These are phyloP conservation scores for Cyberlindnera mrakii DNA, from an alignment of 805 yeast species.

Conservation along the genomic window DNA sequence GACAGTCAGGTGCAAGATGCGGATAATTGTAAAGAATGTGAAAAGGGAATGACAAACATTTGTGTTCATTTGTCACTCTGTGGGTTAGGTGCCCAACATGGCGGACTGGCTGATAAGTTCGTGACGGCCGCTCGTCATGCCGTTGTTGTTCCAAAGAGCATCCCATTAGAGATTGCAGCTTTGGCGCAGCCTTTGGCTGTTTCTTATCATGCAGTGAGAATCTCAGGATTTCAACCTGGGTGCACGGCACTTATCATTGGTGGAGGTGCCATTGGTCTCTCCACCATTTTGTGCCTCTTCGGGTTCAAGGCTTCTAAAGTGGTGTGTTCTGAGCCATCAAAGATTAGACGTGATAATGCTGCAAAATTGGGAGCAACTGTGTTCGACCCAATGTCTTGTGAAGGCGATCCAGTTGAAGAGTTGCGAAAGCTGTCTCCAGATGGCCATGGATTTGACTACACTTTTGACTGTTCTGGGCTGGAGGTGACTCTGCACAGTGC, in stretches of 20 bases:
- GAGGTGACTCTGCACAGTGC: constrained; percentile 48
- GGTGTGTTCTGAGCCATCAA: constrained; percentile 46
- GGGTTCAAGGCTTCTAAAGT: constrained; percentile 38
- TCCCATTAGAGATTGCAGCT: constrained; percentile 42
- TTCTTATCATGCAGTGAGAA: constrained; percentile 52
- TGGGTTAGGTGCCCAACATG: constrained; percentile 53
- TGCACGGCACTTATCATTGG: constrained; percentile 45
- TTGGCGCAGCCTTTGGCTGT: constrained; percentile 54
- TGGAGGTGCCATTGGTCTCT: constrained; percentile 50
- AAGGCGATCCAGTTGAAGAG: constrained; percentile 31
- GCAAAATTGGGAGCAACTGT: constrained; percentile 39
- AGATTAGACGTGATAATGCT: constrained; percentile 44
- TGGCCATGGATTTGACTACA: constrained; percentile 40
- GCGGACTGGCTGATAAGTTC: constrained; percentile 47
- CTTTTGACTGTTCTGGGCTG: constrained; percentile 52
- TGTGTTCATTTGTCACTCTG: constrained; percentile 43
- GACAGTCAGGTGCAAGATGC: constrained; percentile 23
- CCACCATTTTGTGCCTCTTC: constrained; percentile 43
- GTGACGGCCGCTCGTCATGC: constrained; percentile 36
- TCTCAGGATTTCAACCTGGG: constrained; percentile 34
- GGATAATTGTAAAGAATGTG: constrained; percentile 42
- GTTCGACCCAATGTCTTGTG: constrained; percentile 40
- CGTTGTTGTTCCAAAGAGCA: constrained; percentile 34
- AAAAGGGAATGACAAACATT: constrained; percentile 44
- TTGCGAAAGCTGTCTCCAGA: constrained; percentile 34